These are phyloP conservation scores for Triangularia setosa DNA, from an alignment of 2,329 filamentous ascomycete species.

Conservation along the genomic window DNA sequence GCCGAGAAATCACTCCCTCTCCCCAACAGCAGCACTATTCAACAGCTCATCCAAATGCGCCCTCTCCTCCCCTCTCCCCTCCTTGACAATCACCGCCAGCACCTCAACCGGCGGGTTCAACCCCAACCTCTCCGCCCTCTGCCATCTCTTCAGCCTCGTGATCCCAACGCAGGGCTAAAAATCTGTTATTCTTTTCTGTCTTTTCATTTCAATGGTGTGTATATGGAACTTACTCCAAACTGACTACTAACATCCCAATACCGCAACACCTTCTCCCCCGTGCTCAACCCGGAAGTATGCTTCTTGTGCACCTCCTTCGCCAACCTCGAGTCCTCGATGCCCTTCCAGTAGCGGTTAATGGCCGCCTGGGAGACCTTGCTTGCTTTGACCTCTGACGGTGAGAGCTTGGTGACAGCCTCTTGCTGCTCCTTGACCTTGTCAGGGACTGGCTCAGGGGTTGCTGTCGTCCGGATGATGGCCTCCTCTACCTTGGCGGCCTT, in stretches of 20 bases:
- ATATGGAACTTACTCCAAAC: constrained; percentile 77
- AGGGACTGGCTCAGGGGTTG: constrained; percentile 13
- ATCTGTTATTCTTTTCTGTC: constrained; percentile 5
- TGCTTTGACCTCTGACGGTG: constrained; percentile 43
- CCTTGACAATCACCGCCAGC: constrained; percentile 74
- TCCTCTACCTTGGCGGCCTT: constrained; percentile 33
- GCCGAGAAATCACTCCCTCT: background rate
- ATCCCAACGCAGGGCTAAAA: constrained; percentile 83
- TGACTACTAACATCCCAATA: constrained; percentile 91
- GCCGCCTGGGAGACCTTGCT: constrained; percentile 62
- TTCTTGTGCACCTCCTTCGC: constrained; percentile 72
- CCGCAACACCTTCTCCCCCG: constrained; percentile 80
- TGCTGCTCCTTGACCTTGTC: constrained; percentile 19
- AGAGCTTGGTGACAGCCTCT: constrained; percentile 20
- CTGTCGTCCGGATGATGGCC: constrained; percentile 36
- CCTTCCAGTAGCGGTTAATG: constrained; percentile 73
- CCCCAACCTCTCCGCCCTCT: constrained; percentile 75
- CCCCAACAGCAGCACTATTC: constrained; percentile 44
- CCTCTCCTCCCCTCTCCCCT: constrained; percentile 56
- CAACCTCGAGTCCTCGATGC: constrained; percentile 64
- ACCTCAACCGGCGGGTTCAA: constrained; percentile 89
- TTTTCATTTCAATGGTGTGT: too few relatives aligned
- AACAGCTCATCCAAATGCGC: constrained; percentile 72
- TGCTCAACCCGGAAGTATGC: constrained; percentile 51
- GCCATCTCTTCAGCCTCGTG: constrained; percentile 77